Conservation (phyloP, 2,329 filamentous ascomycete genomes). For the Colletotrichum sp. region DNA sequence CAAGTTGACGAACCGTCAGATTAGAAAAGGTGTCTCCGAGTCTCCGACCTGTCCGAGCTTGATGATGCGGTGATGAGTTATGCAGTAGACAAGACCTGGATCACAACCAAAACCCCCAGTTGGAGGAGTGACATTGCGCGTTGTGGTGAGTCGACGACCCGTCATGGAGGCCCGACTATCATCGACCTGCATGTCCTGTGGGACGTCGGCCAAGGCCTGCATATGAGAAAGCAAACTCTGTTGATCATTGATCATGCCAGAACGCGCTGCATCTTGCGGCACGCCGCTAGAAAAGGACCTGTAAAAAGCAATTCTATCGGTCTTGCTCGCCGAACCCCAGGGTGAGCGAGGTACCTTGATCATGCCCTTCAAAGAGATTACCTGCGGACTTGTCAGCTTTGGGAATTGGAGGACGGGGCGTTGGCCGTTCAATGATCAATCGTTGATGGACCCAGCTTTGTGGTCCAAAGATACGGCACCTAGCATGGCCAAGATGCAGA, state of each 20-base stretch:
- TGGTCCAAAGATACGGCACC: background rate
- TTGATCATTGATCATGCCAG: conserved; percentile 1
- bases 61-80: background rate
- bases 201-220: conserved; percentile 4
- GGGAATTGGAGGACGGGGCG: background rate
- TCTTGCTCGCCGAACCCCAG: background rate
- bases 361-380: background rate
- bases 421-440: background rate
- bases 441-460: background rate
- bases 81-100: background rate
- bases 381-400: background rate
- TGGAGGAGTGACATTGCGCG: background rate
- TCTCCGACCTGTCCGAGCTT: background rate
- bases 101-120: background rate
- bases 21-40: background rate
- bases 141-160: background rate
- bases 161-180: background rate
- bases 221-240: background rate
- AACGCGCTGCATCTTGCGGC: background rate
- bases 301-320: background rate
- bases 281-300: background rate
- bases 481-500: background rate
- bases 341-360: background rate
- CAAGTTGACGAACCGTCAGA: background rate
- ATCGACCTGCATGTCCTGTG: background rate